Base-by-base conservation (phyloP, 2,329 filamentous ascomycete species). In the Talaromyces atroroseus region DNA sequence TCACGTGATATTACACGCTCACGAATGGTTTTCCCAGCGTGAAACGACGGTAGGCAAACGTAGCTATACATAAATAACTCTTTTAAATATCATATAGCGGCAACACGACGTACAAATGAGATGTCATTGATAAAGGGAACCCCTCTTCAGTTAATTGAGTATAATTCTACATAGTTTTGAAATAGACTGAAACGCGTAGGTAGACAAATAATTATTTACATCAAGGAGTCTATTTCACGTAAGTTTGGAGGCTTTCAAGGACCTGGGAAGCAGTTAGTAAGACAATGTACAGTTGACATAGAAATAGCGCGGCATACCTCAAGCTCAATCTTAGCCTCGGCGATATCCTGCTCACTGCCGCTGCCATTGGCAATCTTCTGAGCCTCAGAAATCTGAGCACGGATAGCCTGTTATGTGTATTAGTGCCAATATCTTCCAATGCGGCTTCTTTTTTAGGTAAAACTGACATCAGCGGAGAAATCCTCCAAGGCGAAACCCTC, bases 321-420 rank as follows among this genome's bases (percentile, higher is more conserved):
- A 66, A 99, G 80, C 83, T 97, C 92, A 74, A 99, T 92, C 85
- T 96, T 97, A 65, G 94, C 94, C 85, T 99, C 94, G 63, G 92
- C 92, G 78, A 97, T 89, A 72, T 97, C 94, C 79, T 91, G 87
- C 84, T 96, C 94, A 76, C 90, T 96, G 71, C 92, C 94, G 72
- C 81, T 85, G 71, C 94, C 94, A 74, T 79, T 85, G 68, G 87
- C 91, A 72, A 97, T 87, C 86, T 96, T 97, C 80, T 96, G 90
- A 64, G 92, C 91, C 81, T 99, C 94, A 60, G 89, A 78, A 68
- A 97, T 90, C 81, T 96, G 92, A 71, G 87, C 84, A 72, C 84
- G 85, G 75, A 99, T 89, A 64, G 89, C 86, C 80, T 83, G 57
- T 18, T 5, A 26, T 58, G 57, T 57, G 48, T 34, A 26, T 54